A percentile compares a stretch with the other conserved stretches of the same genome.
phyloP scores from a whole-genome alignment of 148 eudicot genomes.

The Persicaria tinctoria region DNA sequence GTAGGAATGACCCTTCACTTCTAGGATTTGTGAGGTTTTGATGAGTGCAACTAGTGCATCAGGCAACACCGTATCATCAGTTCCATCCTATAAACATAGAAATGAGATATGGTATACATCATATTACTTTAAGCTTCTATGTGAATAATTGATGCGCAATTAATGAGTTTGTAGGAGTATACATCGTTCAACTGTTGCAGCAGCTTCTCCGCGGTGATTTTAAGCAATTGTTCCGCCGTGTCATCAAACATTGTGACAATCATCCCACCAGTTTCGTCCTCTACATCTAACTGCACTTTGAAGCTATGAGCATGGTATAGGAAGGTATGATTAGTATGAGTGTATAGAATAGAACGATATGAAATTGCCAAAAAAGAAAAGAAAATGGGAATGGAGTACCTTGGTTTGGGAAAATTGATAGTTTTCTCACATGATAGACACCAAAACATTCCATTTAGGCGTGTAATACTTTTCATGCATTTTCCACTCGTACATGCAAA shows the following conservation, averaged over 20 bases:
- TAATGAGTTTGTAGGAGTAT: neutral
- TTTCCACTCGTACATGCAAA: neutral
- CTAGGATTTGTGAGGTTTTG: no score
- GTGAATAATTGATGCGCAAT: no score
- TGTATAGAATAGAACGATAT: no score
- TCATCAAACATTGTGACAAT: neutral
- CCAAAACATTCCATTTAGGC: neutral
- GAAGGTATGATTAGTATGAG: neutral
- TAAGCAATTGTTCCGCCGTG: neutral
- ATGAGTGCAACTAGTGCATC: no score
- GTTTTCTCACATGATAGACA: neutral
- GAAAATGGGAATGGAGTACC: neutral
- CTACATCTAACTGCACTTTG: neutral
- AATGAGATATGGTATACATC: no score
- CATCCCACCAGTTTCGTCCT: neutral
- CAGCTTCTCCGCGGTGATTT: neutral
- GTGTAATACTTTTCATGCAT: neutral
- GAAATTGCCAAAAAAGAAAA: no score
- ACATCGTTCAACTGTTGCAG: neutral
- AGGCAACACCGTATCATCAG: no score
- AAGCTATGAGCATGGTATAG: neutral
- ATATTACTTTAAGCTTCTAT: no score
- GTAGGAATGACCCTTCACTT: no score
- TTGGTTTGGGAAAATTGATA: neutral
- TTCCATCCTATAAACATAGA: no score